phyloP scores from a whole-genome alignment of 2,329 filamentous ascomycete genomes.

The Nemania sp. region DNA sequence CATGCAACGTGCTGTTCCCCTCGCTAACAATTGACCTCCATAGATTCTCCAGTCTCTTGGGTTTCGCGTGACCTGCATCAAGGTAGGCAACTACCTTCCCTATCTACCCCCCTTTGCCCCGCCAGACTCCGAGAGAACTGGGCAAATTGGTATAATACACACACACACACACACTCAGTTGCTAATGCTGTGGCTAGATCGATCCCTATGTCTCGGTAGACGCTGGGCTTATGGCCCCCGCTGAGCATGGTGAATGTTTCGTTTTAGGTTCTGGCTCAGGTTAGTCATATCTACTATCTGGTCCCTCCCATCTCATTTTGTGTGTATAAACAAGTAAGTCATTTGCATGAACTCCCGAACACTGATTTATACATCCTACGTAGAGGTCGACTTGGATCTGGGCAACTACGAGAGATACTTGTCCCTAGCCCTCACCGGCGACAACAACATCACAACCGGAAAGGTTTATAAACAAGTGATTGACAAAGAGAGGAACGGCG shows the following conservation, averaged over 20 bases:
- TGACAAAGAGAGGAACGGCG: conserved; percentile 72
- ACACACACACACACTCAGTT: not conserved
- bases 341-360: not conserved
- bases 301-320: not conserved
- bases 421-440: conserved; percentile 81
- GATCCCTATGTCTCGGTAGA: conserved; percentile 81
- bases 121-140: conserved; percentile 58
- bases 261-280: conserved; percentile 79
- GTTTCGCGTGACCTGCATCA: conserved; percentile 70
- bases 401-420: conserved; percentile 77
- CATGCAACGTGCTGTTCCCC: not conserved
- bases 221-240: conserved; percentile 68
- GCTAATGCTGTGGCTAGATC: conserved; percentile 57
- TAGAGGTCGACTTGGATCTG: conserved; percentile 64
- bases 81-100: conserved; percentile 31
- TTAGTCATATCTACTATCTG: conserved; percentile 21
- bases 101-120: conserved; percentile 69
- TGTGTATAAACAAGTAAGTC: not conserved
- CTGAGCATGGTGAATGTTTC: conserved; percentile 79
- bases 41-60: conserved; percentile 82
- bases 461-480: conserved; percentile 95
- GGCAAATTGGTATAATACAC: not conserved
- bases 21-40: conserved; percentile 70
- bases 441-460: conserved; percentile 97
- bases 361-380: not conserved